These are phyloP conservation scores for Chenopodium suecicum DNA, from an alignment of 148 eudicot genomes.

Conservation along the genomic window DNA sequence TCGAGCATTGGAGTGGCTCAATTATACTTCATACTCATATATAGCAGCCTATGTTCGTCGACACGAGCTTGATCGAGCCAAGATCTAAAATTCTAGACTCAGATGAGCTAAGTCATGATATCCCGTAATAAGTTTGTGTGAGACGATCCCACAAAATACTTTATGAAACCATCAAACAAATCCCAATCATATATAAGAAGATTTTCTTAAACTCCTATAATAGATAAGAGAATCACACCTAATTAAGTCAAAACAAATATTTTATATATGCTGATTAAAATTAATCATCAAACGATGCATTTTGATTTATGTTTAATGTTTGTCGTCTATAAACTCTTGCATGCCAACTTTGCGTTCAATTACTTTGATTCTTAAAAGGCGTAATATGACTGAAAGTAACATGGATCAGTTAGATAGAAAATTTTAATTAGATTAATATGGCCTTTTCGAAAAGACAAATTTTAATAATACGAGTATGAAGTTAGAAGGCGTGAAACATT, in stretches of 20 bases:
- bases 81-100: too few species aligned
- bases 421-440: too few species aligned
- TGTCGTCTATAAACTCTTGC: not conserved
- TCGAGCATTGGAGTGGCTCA: too few species aligned
- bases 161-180: not conserved
- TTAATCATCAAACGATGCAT: not conserved
- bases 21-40: too few species aligned
- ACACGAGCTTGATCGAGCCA: too few species aligned
- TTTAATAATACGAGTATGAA: not conserved
- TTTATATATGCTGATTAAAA: not conserved
- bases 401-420: not conserved
- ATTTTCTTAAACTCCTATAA: not conserved
- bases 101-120: too few species aligned
- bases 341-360: not conserved
- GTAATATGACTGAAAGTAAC: not conserved
- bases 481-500: constrained; percentile 12
- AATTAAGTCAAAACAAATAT: not conserved
- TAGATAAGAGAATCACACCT: not conserved
- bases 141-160: too few species aligned
- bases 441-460: not conserved
- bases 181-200: not conserved
- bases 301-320: not conserved
- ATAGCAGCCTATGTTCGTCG: too few species aligned
- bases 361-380: not conserved
- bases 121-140: too few species aligned